Base-by-base conservation (phyloP, 371 early-diverging fungal species). In the Nosema granulosis region DNA sequence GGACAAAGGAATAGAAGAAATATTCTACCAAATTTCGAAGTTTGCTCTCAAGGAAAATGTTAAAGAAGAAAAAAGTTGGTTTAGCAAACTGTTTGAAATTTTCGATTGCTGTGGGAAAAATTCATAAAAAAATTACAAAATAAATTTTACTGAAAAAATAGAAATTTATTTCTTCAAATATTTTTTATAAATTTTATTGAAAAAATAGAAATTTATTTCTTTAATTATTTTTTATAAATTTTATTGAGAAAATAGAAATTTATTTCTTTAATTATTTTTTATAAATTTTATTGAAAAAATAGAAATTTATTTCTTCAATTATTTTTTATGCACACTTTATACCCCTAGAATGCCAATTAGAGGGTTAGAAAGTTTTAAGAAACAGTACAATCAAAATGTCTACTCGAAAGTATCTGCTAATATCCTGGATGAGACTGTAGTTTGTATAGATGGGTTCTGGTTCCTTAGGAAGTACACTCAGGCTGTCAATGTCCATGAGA, bases 1-100 rank as follows among this genome's bases (percentile, higher is more conserved):
- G 35, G 95, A 93, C 82, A 89, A 90, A 81, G 90, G 96, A 3
- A 86, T 97, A 71, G 93, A 94, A 86, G 94, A 96, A 81, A 95
- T 96, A n/a, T 83, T 84, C 76, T 74, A 84, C 52, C 29, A 56
- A 52, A 68, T 80, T 34, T 72, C 68, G 12, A 71, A 82, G 13
- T 71, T 80, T 37, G 71, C 76, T 43, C 59, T 75, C 3, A 69
- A 76, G 37, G 62, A 65, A 31, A 37, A 51, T 4, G 57, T 18
- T 24, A 80, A 76, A 54, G 65, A 80, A 54, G 66, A 71, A 70
- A 61, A 59, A 29, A 31, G 32, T 18, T 37, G 20, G 4, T 50
- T 59, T 29, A 26, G 3, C 9, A 59, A 20, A 59, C 20, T 59
- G 1, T 31, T 59, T 1, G 3, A 4, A 29, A 13, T 20, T 1